Conservation (phyloP, 495 filamentous ascomycete genomes). For the Talaromyces adpressus region DNA sequence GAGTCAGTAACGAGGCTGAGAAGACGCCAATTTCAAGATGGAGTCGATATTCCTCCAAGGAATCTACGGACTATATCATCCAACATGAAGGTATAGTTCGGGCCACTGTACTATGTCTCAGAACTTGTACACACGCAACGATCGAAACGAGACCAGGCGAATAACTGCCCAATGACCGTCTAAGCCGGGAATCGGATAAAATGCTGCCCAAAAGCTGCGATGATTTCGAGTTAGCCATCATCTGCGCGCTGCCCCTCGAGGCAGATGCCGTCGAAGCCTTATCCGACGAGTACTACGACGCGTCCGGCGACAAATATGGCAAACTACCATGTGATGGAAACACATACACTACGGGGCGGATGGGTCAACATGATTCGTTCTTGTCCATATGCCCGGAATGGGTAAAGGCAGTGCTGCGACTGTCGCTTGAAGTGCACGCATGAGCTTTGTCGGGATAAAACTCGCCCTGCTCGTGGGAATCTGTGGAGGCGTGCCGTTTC, state of each 20-base stretch:
- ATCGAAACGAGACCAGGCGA: neutral
- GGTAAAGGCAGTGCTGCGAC: slow-evolving; percentile 21
- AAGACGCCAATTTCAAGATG: neutral
- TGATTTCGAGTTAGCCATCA: slow-evolving; percentile 24
- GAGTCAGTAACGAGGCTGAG: neutral
- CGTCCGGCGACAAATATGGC: slow-evolving; percentile 12
- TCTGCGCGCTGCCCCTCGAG: slow-evolving; percentile 29
- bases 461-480: slow-evolving; percentile 20
- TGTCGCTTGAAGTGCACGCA: slow-evolving; percentile 15
- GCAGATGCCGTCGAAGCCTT: slow-evolving; percentile 23
- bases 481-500: slow-evolving; percentile 24
- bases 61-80: neutral
- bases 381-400: slow-evolving; percentile 18
- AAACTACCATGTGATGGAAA: slow-evolving; percentile 18
- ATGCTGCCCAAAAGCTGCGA: slow-evolving; percentile 6
- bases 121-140: neutral
- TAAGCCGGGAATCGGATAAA: neutral
- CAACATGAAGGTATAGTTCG: neutral
- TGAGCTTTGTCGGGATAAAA: slow-evolving; percentile 16
- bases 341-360: slow-evolving; percentile 16
- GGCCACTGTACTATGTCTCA: neutral
- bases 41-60: neutral
- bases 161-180: neutral
- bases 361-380: slow-evolving; percentile 24
- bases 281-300: slow-evolving; percentile 13